Base-by-base conservation (phyloP, 352 stramenopile species). In the Phytophthora nicotianae region DNA sequence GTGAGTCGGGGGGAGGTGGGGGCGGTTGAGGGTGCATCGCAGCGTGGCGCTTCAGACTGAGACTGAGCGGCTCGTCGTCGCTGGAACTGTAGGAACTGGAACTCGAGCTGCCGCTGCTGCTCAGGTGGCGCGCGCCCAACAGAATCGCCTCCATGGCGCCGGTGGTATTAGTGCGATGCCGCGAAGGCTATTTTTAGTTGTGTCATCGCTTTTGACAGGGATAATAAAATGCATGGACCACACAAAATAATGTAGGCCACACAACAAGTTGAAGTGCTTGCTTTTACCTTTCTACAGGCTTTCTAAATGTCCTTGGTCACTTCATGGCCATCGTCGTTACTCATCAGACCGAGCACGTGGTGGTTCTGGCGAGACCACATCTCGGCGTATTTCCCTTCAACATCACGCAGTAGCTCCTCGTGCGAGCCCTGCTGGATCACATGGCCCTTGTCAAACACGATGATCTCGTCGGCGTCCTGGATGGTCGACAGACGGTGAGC, bases 381-480 rank as follows among this genome's bases (percentile, higher is more conserved):
- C 47, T 89, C 77, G 24, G 83, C 74, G 66, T 96, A 96, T 67
- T 90, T 89, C 47, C 88, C 77, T 17, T 74, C 53, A 5, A 62
- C 60, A 23, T 84, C 64, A 27, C 73, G 70, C 67, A 98, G 70
- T 29, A 98, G 72, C 54, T 97, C 77, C 17, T 83, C 54, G 58
- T 98, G 95, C 21, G 79, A 94, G 19, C 95, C 95, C 33, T 89
- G 66, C 63, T 98, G 91, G n/a, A 93, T 72, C 20, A 98, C 80
- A 17, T 66, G 56, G 17, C 93, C 93, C 27, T 93, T 70, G 67
- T 97, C 76, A 21, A 98, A 81, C 9, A 98, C 93, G 66, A 97
- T 75, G 67, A 98, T 98, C 73, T 95, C 74, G 47, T 95, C 83
- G 5, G 79, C 79, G 46, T 90, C 66, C 65, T 93, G 77, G 49